Base-by-base conservation (phyloP, 345 rosid genomes). In the Mercurialis annua region DNA sequence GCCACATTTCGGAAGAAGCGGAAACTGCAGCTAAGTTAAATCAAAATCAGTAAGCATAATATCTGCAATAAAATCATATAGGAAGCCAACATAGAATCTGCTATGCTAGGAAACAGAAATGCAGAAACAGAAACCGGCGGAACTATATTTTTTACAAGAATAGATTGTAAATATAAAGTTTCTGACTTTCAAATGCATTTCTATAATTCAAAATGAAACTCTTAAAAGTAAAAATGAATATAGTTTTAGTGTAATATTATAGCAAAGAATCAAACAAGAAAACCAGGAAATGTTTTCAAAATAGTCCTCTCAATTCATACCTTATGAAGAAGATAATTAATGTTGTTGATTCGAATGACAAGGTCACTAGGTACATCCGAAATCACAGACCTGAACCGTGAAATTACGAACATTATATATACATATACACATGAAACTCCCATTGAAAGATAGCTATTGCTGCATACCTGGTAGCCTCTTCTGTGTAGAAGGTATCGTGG, bases 401-500 rank as follows among this genome's bases (percentile, higher is more conserved):
- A 50, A 59, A 36, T 60, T 23, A 78, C 38, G 40, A 38, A 2
- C 2, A 67, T 52, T 63, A 62, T 54, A 44, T 53, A 46, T 30
- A 55, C 49, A 46, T 30, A 55, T 2, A 57, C 21, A 14, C 2
- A n/a, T 27, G 44, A 57, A 68, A 21, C 49, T 47, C 29, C 20
- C 4, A 9, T 34, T 50, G 50, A 71, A 21, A 49, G 4, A 29
- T 7, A 26, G 6, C 10, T 24, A 24, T 11, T 23, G 57, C 10
- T n/a, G n/a, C 4, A 17, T 60, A 90, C 99, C 98, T 86, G 75
- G 90, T 90, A 64, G 97, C 85, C 70, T 85, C 97, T 82, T 95
- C 96, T 55, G 97, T 83, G 59, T 81, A 88, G 78, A 92, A 92
- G 50, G 98, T 89, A 76, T 95, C 98, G 5, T 90, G 94, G 79